Percentiles rank a stretch among this genome's conserved stretches.
These are phyloP conservation scores for Lentinula lateritia DNA, from an alignment of 768 basidiomycete genomes.

Conservation along the genomic window DNA sequence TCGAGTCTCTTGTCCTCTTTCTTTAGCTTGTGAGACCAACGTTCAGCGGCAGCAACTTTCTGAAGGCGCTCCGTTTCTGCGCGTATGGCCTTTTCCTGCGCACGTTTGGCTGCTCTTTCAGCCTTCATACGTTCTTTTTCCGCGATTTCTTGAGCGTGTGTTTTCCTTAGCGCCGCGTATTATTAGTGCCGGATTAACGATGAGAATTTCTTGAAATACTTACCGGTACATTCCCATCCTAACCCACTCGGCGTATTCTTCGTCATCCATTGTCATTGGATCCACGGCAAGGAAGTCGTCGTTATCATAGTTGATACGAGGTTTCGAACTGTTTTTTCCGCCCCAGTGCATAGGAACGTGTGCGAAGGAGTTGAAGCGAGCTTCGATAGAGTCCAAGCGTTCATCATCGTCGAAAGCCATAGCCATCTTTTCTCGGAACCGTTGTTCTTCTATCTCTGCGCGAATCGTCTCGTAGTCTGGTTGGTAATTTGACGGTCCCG, in stretches of 20 bases:
- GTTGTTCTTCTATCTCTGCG: constrained; percentile 55
- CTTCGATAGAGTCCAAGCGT: constrained; percentile 55
- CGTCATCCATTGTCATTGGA: constrained; percentile 64
- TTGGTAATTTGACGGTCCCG: constrained; percentile 17
- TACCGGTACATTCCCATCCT: constrained; percentile 82
- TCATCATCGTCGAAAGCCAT: constrained; percentile 72
- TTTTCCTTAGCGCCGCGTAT: constrained; percentile 40
- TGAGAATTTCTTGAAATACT: constrained; percentile 16
- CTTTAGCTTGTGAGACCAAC: constrained; percentile 41
- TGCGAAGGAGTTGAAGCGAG: constrained; percentile 59
- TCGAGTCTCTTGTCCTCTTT: constrained; percentile 37
- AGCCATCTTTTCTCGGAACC: constrained; percentile 70
- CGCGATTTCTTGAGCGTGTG: constrained; percentile 60
- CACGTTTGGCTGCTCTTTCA: constrained; percentile 44
- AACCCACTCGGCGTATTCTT: constrained; percentile 86
- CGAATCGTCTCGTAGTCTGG: constrained; percentile 43
- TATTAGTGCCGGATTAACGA: constrained; percentile 5
- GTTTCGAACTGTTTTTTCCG: neutral
- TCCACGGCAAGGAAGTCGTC: constrained; percentile 33
- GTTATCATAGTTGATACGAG: constrained; percentile 20
- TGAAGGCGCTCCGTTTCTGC: constrained; percentile 49
- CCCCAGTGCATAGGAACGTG: constrained; percentile 51
- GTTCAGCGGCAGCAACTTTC: constrained; percentile 46
- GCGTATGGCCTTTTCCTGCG: constrained; percentile 47
- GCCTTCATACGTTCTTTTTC: constrained; percentile 55